Evolutionary conservation across 106 monocot species (phyloP).

Genomic region (Platanthera guangdongensis): DNA sequence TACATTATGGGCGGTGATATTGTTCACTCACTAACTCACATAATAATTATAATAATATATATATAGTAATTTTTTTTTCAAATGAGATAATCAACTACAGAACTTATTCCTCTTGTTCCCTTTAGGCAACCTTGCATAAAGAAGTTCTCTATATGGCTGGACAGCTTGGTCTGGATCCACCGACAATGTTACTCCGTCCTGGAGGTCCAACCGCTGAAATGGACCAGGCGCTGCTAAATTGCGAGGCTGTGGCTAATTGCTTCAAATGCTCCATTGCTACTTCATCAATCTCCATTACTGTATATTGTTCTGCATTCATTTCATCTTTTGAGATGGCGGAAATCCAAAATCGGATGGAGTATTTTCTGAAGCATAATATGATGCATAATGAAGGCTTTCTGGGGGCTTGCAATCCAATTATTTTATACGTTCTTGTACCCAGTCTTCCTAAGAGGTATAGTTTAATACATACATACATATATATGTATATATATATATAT

Average conservation of each 20-base stretch:
- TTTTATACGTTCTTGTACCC: conserved; percentile 48
- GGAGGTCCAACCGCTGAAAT: conserved; percentile 59
- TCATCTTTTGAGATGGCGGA: conserved; percentile 32
- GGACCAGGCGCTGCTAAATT: conserved; percentile 63
- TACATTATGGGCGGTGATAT: too few species aligned
- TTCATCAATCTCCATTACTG: conserved; percentile 49
- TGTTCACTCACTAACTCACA: too few species aligned
- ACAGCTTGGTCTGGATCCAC: conserved; percentile 79
- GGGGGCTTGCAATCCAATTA: conserved; percentile 16
- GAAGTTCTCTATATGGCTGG: conserved; percentile 73
- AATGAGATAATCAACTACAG: not conserved
- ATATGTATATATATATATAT: not conserved
- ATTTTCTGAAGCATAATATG: conserved; percentile 6
- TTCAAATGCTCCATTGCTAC: conserved; percentile 57
- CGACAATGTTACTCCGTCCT: conserved; percentile 64
- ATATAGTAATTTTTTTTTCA: not conserved
- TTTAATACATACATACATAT: not conserved
- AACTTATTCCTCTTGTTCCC: not conserved
- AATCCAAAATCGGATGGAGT: conserved; percentile 30
- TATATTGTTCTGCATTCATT: conserved; percentile 70
- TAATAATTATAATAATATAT: not conserved
- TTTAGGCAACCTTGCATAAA: conserved; percentile 55
- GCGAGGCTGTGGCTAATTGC: conserved; percentile 68
- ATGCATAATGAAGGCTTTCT: not conserved
- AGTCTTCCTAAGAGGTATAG: conserved; percentile 63